These are phyloP conservation scores for Pichia sp. DNA, from an alignment of 1,139 yeast species.

Conservation along the genomic window DNA sequence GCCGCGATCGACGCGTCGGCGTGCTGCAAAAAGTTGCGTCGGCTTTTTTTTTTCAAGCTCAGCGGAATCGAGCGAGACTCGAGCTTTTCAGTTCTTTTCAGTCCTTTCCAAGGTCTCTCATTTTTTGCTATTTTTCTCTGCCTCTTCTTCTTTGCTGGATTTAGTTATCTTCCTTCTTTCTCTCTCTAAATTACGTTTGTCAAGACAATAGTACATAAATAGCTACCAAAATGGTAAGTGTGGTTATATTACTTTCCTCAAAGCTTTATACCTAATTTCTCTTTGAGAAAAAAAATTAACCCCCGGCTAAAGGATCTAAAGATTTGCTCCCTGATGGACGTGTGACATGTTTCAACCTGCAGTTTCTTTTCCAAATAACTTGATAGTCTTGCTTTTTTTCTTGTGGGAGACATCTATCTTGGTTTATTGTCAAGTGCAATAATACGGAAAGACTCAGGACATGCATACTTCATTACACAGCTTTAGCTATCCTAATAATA, in stretches of 20 bases:
- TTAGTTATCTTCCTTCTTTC: too few relatives aligned
- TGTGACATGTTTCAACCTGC: slow-evolving; percentile 5
- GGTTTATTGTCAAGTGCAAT: not conserved
- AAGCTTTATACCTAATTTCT: slow-evolving; percentile 11
- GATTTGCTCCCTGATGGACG: slow-evolving; percentile 20
- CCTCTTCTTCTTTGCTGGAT: not conserved
- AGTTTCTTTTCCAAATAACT: slow-evolving; percentile 2
- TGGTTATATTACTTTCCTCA: not conserved
- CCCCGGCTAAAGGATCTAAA: slow-evolving; percentile 30
- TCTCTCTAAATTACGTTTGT: too few relatives aligned
- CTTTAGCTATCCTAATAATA: not conserved
- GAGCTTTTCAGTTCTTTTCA: not conserved
- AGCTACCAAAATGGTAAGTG: slow-evolving; percentile 26
- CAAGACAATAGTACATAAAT: not conserved
- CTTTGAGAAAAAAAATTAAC: slow-evolving; percentile 1
- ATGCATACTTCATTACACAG: slow-evolving; percentile 5
- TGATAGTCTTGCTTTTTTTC: not conserved
- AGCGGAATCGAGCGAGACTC: too few relatives aligned
- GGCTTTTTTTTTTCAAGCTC: too few relatives aligned
- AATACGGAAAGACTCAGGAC: slow-evolving; percentile 2
- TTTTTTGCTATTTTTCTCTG: too few relatives aligned
- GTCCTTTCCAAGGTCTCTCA: too few relatives aligned
- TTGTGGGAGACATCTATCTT: not conserved
- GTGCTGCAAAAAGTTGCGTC: not conserved
- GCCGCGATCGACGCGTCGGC: not conserved